These are phyloP conservation scores for Linderniella brevidens DNA, from an alignment of 257 asterid genomes.

Conservation along the genomic window DNA sequence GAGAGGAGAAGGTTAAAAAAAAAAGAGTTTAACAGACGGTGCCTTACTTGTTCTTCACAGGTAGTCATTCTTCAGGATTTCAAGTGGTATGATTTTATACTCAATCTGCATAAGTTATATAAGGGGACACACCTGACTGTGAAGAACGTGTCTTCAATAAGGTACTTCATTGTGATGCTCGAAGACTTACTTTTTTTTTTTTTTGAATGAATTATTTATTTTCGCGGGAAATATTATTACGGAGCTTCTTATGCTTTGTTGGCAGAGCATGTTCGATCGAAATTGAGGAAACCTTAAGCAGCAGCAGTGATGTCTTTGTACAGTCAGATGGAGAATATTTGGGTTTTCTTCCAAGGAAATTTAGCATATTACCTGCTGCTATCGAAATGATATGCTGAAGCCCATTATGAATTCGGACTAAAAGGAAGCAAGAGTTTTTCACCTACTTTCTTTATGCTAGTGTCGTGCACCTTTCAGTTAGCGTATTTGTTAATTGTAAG, in stretches of 20 bases:
- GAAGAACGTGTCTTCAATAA: conserved; percentile 41
- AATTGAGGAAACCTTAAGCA: conserved; percentile 29
- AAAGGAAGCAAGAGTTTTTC: too few species aligned
- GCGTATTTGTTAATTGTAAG: too few species aligned
- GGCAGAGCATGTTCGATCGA: conserved; percentile 35
- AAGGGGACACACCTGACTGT: conserved; percentile 55
- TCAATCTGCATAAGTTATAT: conserved; percentile 46
- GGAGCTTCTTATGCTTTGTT: too few species aligned
- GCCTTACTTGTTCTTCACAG: too few species aligned
- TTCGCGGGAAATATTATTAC: neutral
- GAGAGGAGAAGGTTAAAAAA: too few species aligned
- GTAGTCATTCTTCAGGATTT: conserved; percentile 53
- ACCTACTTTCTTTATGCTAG: too few species aligned
- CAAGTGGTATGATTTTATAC: conserved; percentile 53
- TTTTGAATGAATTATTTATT: too few species aligned
- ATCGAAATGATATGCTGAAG: conserved; percentile 42
- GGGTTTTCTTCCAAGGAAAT: conserved; percentile 56
- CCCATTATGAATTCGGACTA: too few species aligned
- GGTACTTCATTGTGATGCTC: too few species aligned
- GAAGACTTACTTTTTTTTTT: too few species aligned
- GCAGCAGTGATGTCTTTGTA: conserved; percentile 26
- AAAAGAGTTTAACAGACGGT: too few species aligned
- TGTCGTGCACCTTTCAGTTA: too few species aligned
- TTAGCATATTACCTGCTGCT: conserved; percentile 34
- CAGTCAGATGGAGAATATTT: conserved; percentile 66